Base-by-base conservation (phyloP, 371 early-diverging fungal species). In the Mortierella sp. region DNA sequence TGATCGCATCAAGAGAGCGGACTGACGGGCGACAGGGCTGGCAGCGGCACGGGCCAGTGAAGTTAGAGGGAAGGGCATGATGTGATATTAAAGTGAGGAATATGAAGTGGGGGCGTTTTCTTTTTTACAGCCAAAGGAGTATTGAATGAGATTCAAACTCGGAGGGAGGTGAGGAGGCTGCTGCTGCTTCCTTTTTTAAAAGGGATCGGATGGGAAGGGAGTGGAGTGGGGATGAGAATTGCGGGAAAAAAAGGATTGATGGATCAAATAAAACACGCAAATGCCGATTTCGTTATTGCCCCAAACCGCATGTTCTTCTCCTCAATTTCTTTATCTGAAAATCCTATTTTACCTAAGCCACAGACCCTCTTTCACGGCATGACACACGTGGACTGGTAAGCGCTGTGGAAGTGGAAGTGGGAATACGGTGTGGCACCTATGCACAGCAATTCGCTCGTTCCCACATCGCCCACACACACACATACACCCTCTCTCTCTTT, bases 51-150 rank as follows among this genome's bases (percentile, higher is more conserved):
- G 76, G 63, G 73, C 66, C 24, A 76, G n/a, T 5, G 77, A 66
- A 8, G 66, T 24, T 6, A 75, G 67, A 5, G 76, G 76, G 63
- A 81, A 76, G 18, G 83, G 83, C 83, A 81, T 81, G 30, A 52
- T 55, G 55, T 28, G 4, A 26, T 8, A 54, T 51, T 52, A 51
- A 54, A 69, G 43, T 43, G 63, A 45, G 45, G 30, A 26, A 47
- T 18, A 20, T n/a, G n/a, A n/a, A n/a, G n/a, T n/a, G n/a, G n/a
- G n/a, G n/a, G n/a, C n/a, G n/a, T n/a, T n/a, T n/a, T n/a, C n/a
- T 12, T 12, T 49, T 28, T 8, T 12, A 24, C 30, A 28, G 28
- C 9, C 28, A 28, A 55, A 30, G 5, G 24, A 55, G 30, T 18
- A n/a, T n/a, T 52, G 24, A 52, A 43, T 40, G 43, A 40, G 49